These are phyloP conservation scores for Epipyxis sp. DNA, from an alignment of 108 stramenopile genomes.

Conservation along the genomic window DNA sequence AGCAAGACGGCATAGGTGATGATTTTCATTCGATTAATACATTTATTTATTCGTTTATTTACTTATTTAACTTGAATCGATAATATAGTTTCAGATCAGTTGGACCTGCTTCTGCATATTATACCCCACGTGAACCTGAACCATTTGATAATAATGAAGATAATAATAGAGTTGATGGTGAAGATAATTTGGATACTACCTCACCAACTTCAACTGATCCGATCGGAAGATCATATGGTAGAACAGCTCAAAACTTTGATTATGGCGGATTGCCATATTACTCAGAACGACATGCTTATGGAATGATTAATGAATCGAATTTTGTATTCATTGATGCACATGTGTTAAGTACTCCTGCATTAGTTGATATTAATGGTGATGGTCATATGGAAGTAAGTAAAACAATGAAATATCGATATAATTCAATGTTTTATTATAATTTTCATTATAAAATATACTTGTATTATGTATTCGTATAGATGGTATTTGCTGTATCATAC, in stretches of 20 bases:
- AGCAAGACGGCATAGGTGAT: too few species aligned
- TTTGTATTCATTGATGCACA: slow-evolving; percentile 21
- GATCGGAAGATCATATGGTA: too few species aligned
- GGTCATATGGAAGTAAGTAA: not conserved
- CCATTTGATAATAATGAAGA: too few species aligned
- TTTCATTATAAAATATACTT: not conserved
- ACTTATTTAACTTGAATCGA: too few species aligned
- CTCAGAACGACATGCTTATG: not conserved
- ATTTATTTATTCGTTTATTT: too few species aligned
- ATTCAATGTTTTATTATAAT: not conserved
- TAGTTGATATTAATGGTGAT: slow-evolving; percentile 24
- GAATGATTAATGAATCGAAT: not conserved
- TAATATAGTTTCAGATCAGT: too few species aligned
- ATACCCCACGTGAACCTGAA: too few species aligned
- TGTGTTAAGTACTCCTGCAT: not conserved
- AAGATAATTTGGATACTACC: too few species aligned
- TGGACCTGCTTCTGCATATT: too few species aligned
- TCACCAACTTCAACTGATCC: too few species aligned
- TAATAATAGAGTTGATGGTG: too few species aligned
- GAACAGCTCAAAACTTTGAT: not conserved
- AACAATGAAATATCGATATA: not conserved
- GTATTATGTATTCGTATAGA: not conserved
- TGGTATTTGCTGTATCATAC: slow-evolving; percentile 24
- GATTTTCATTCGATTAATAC: too few species aligned
- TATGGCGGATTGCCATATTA: not conserved